A percentile compares a stretch with the other conserved stretches of the same genome.
phyloP scores from a whole-genome alignment of 2,329 filamentous ascomycete genomes.

The Tolypocladium ophioglossoides region DNA sequence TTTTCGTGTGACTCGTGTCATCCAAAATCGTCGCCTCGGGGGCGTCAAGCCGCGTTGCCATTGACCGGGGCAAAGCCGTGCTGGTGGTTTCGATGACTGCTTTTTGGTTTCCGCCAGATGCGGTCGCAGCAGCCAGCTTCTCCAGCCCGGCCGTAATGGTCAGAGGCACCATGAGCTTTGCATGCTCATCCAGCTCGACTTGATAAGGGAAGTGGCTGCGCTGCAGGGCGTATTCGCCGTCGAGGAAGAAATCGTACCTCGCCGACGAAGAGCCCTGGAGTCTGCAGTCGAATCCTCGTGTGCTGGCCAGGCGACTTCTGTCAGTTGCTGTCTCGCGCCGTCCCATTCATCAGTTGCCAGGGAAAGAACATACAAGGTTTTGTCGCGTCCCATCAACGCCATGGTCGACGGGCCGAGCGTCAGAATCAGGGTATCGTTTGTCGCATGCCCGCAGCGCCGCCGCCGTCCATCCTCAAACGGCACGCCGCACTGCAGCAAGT shows the following conservation, averaged over 20 bases:
- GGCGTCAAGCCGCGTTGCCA: background rate
- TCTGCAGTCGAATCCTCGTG: background rate
- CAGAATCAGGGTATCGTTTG: background rate
- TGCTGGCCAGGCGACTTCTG: background rate
- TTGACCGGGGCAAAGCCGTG: background rate
- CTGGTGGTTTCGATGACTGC: background rate
- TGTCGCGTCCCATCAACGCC: background rate
- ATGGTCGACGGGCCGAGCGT: background rate
- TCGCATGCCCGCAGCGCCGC: background rate
- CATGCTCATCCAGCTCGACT: background rate
- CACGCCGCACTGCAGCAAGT: background rate
- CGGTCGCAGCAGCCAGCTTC: background rate
- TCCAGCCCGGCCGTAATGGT: background rate
- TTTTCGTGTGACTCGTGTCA: background rate
- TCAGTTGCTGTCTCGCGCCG: background rate
- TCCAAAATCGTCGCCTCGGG: background rate
- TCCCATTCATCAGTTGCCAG: background rate
- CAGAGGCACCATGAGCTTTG: background rate
- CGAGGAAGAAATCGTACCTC: background rate
- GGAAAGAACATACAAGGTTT: background rate
- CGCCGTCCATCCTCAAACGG: background rate
- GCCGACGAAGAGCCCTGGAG: background rate
- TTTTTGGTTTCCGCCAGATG: background rate
- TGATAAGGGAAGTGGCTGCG: background rate
- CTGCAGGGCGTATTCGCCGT: background rate